Conservation (phyloP, 176 grass and related monocot genomes). For the Avena insularis region DNA sequence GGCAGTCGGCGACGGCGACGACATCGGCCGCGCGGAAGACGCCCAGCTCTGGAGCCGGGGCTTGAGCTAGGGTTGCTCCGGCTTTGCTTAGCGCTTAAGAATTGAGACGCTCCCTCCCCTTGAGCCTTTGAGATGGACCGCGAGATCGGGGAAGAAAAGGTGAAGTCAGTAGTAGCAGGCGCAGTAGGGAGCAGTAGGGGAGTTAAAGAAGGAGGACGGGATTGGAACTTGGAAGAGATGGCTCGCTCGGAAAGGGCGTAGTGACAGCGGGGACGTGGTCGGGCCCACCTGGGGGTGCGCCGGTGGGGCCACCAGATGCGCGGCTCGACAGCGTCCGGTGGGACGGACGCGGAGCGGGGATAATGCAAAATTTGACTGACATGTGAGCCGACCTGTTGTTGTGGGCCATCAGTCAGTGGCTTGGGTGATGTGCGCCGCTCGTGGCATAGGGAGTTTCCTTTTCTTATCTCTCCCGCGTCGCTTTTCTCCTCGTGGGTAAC, state of each 20-base stretch:
- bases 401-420: neutral
- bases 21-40: slow-evolving; percentile 28
- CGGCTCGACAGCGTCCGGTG: neutral
- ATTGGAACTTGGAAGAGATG: slow-evolving; percentile 6
- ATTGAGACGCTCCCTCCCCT: neutral
- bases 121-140: neutral
- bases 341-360: neutral
- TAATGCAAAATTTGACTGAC: neutral
- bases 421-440: accelerated
- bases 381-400: neutral
- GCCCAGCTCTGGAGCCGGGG: neutral
- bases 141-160: slow-evolving; percentile 6
- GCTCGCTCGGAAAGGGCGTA: slow-evolving; percentile 22
- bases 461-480: neutral
- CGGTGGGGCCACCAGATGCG: neutral
- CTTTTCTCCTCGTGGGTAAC: neutral
- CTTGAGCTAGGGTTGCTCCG: neutral
- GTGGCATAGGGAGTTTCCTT: neutral
- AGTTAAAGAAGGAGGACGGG: neutral
- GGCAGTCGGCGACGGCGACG: slow-evolving; percentile 57
- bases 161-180: neutral
- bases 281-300: neutral
- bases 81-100: slow-evolving; percentile 47
- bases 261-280: slow-evolving; percentile 42
- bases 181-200: neutral